These are phyloP conservation scores for Shiraia bambusicola DNA, from an alignment of 2,329 filamentous ascomycete genomes.

Conservation along the genomic window DNA sequence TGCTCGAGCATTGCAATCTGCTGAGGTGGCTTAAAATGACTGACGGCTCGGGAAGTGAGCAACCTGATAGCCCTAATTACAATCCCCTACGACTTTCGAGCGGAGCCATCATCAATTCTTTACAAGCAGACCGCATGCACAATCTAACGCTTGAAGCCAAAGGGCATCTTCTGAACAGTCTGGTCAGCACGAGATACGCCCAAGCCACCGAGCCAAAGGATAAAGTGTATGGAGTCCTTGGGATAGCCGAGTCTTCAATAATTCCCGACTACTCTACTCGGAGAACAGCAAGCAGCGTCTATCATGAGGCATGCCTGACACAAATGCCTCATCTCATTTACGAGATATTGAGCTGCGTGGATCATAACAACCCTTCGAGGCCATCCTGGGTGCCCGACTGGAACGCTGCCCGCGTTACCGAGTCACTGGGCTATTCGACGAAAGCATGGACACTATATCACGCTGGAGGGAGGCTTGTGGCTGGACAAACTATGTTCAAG, in stretches of 20 bases:
- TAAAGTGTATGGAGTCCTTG: constrained; percentile 30
- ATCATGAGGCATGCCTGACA: constrained; percentile 17
- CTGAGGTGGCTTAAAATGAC: constrained; percentile 9
- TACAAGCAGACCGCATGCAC: constrained; percentile 14
- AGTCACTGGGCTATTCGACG: constrained; percentile 22
- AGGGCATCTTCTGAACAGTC: constrained; percentile 9
- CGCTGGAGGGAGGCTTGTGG: constrained; percentile 9
- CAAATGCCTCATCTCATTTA: constrained; percentile 10
- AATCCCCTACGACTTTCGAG: constrained; percentile 4
- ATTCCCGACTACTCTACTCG: constrained; percentile 15
- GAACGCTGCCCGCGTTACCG: constrained; percentile 21
- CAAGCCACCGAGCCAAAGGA: constrained; percentile 24
- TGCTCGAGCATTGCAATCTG: constrained; percentile 12
- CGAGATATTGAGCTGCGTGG: constrained; percentile 23
- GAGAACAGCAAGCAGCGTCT: constrained; percentile 17
- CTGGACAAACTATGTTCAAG: neutral
- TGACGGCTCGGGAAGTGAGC: constrained; percentile 7
- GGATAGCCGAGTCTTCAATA: constrained; percentile 14
- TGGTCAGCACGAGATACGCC: constrained; percentile 27
- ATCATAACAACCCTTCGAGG: constrained; percentile 18
- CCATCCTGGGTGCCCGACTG: constrained; percentile 32
- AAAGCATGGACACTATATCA: constrained; percentile 21
- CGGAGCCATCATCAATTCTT: constrained; percentile 7
- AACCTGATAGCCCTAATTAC: neutral
- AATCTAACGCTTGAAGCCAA: constrained; percentile 1